Conservation (phyloP, 345 rosid genomes). For the Gossypium arboreum region DNA sequence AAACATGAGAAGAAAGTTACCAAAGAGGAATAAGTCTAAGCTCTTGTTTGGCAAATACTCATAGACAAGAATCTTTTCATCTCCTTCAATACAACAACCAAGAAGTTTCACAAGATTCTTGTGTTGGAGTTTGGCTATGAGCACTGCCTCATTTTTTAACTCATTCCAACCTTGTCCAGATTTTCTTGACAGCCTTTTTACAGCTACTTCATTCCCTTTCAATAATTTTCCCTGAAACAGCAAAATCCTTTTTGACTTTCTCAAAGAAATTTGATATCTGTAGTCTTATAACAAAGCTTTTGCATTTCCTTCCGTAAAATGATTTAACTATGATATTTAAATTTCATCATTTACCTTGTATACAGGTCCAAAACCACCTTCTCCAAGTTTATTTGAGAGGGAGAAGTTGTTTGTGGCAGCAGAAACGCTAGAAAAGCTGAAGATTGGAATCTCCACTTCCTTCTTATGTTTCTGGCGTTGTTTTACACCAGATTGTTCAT, state of each 20-base stretch:
- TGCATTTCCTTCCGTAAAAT: too few relatives aligned
- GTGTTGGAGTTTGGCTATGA: slow-evolving; percentile 8
- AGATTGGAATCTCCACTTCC: slow-evolving; percentile 9
- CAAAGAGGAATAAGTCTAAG: slow-evolving; percentile 6
- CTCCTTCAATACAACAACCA: slow-evolving; percentile 10
- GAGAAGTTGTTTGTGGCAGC: slow-evolving; percentile 15
- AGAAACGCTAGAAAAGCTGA: slow-evolving; percentile 8
- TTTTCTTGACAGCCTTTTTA: slow-evolving; percentile 5
- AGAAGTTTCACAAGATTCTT: slow-evolving; percentile 10
- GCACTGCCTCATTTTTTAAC: background rate
- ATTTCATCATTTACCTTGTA: background rate
- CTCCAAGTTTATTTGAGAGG: slow-evolving; percentile 9
- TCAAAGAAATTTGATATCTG: background rate
- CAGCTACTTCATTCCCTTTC: slow-evolving; percentile 6
- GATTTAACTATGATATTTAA: too few relatives aligned
- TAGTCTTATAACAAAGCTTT: too few relatives aligned
- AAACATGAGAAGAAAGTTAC: background rate
- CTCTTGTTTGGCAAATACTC: slow-evolving; percentile 6
- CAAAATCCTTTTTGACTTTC: background rate
- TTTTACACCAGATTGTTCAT: background rate
- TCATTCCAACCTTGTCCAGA: slow-evolving; percentile 4
- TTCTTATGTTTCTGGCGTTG: background rate
- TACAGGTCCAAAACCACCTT: slow-evolving; percentile 15
- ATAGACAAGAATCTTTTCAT: slow-evolving; percentile 4
- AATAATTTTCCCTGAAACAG: background rate